Conservation (phyloP, 2,329 filamentous ascomycete genomes). For the Gyromitra esculenta region DNA sequence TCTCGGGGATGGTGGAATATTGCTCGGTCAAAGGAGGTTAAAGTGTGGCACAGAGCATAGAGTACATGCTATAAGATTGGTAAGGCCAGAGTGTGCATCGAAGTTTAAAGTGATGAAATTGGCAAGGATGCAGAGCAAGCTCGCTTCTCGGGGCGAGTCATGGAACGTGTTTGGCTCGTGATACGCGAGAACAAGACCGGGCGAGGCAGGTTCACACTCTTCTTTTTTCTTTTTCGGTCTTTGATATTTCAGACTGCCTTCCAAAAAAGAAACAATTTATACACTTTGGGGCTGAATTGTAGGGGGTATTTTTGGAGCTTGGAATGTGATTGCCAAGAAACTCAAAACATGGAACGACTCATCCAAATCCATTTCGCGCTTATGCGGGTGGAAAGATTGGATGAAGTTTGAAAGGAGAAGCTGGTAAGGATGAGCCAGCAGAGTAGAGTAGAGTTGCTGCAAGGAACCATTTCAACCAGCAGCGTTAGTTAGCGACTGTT, state of each 20-base stretch:
- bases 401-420: slow-evolving; percentile 4
- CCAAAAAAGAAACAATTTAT: neutral
- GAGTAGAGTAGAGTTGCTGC: slow-evolving; percentile 36
- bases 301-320: neutral
- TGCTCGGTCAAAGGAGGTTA: neutral
- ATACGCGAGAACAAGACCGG: neutral
- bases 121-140: neutral
- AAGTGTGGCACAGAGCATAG: neutral
- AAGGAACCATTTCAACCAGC: slow-evolving; percentile 35
- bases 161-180: neutral
- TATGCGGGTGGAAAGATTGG: slow-evolving; percentile 32
- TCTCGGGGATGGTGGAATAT: no score
- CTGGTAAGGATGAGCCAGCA: slow-evolving; percentile 20
- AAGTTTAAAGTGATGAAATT: slow-evolving; percentile 20
- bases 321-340: slow-evolving; percentile 8
- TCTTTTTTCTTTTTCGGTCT: neutral
- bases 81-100: neutral
- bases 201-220: neutral
- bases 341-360: slow-evolving; percentile 16
- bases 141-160: slow-evolving; percentile 30
- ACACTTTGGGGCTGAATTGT: slow-evolving; percentile 21
- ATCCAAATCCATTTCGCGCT: slow-evolving; percentile 20
- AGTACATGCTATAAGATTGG: neutral
- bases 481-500: neutral
- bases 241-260: neutral